Percentiles rank a stretch among this genome's conserved stretches.
phyloP scores from a whole-genome alignment of 352 stramenopile species.

The Phytophthora foliorum region DNA sequence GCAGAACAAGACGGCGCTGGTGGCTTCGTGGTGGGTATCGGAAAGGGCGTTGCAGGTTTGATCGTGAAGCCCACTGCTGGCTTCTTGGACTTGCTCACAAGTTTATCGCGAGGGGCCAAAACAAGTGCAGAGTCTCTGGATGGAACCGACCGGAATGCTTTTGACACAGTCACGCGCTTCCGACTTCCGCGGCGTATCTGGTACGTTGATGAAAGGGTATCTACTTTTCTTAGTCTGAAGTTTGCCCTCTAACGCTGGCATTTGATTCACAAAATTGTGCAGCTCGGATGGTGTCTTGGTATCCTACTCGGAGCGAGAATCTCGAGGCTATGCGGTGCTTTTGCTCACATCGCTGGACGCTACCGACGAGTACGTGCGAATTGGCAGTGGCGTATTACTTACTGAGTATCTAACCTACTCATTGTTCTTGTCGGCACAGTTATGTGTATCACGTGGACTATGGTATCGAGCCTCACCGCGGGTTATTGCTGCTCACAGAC shows the following conservation, averaged over 20 bases:
- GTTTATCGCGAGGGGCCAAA: conserved; percentile 82
- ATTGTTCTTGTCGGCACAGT: conserved; percentile 37
- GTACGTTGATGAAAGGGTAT: conserved; percentile 41
- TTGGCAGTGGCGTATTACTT: not conserved
- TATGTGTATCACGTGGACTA: conserved; percentile 90
- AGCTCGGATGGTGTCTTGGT: conserved; percentile 85
- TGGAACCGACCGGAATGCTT: conserved; percentile 52
- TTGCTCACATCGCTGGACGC: conserved; percentile 80
- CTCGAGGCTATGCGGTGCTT: conserved; percentile 78
- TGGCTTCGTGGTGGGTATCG: conserved; percentile 87
- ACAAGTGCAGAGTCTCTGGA: conserved; percentile 85
- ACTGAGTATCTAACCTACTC: not conserved
- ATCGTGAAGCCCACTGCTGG: conserved; percentile 88
- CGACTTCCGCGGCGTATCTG: conserved; percentile 79
- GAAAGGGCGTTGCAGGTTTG: conserved; percentile 83
- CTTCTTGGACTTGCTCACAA: conserved; percentile 87
- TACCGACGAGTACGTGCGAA: conserved; percentile 78
- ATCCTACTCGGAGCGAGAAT: conserved; percentile 84
- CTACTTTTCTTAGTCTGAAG: not conserved
- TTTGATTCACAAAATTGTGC: conserved; percentile 5
- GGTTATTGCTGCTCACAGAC: conserved; percentile 82
- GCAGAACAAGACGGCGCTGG: conserved; percentile 80
- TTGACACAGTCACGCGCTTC: conserved; percentile 67
- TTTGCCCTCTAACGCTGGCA: not conserved
- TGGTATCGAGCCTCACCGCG: conserved; percentile 67